Conservation (phyloP, 106 monocot genomes). For the Chionographis japonica region DNA sequence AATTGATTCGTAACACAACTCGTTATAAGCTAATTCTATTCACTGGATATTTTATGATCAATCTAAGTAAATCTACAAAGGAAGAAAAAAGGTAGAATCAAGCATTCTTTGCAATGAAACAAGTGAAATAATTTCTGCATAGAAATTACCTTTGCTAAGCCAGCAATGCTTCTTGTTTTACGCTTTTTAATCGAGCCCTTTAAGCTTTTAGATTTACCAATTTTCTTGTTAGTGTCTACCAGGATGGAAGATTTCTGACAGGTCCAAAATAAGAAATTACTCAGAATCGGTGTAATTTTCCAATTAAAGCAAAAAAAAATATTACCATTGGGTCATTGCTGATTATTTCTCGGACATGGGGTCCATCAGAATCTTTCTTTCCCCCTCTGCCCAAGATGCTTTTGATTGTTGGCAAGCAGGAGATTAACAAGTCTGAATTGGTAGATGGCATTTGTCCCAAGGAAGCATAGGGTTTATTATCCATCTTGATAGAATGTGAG, state of each 20-base stretch:
- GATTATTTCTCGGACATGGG: conserved; percentile 5
- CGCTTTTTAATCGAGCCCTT: conserved; percentile 41
- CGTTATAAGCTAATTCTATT: too few relatives aligned
- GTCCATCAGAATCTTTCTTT: conserved; percentile 29
- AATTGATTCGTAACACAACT: too few relatives aligned
- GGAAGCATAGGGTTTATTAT: conserved; percentile 7
- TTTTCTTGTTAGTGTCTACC: conserved; percentile 12
- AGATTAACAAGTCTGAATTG: conserved; percentile 31
- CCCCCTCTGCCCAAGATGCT: conserved; percentile 15
- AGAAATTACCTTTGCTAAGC: conserved; percentile 59
- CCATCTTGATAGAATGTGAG: conserved; percentile 14
- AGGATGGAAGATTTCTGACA: conserved; percentile 27
- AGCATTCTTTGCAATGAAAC: neutral
- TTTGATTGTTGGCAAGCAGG: conserved; percentile 23
- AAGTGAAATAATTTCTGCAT: neutral
- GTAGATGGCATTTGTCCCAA: neutral
- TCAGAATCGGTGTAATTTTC: neutral
- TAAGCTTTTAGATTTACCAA: conserved; percentile 16
- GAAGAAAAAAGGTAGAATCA: neutral
- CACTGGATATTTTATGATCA: too few relatives aligned
- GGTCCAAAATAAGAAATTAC: neutral
- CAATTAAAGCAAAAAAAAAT: neutral
- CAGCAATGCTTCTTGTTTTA: conserved; percentile 56
- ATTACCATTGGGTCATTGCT: conserved; percentile 37
- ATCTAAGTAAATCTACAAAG: neutral